Evolutionary conservation across 331 rosid species (phyloP), one percentile per base, ranked within the genome.

Genomic region (Malus hybrid): DNA sequence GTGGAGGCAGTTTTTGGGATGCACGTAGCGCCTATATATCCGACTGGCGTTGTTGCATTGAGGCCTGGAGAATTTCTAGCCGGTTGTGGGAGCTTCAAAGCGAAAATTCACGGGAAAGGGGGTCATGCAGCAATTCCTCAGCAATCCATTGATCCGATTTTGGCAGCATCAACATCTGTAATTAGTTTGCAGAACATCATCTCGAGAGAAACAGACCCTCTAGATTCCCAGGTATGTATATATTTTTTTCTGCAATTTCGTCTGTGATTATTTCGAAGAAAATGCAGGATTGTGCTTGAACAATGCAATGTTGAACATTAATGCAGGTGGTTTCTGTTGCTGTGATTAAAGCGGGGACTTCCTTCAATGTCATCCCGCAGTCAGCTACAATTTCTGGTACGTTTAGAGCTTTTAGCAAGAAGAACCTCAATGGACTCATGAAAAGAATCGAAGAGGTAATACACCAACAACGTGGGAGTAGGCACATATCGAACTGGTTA

Each of bases 61-160:
- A 75, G 89, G 31, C 91, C 93, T 0, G 85, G 86, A 10, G 87
- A 85, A 31, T 87, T 89, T 83, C 87, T 89, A 14, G 93, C 91
- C 2, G 93, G 91, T 22, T 89, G 93, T 73, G 93, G 93, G 65
- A 82, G 93, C 91, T 89, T 89, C 85, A 89, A 79, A 73, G 93
- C 91, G 6, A 89, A 83, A 83, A 89, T 89, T 67, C 76, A n/a
- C 4, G 93, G 91, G 44, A 89, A 83, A 78, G 90, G 91, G 22
- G 93, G 93, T 13, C 87, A 87, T 28, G 91, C 89, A 3, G 88
- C 89, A 10, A 73, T n/a, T 73, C 93, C 91, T 12, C 91, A 89
- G 42, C 63, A 73, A 24, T 76, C 91, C 44, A 87, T 87, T 39
- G 93, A 89, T 80, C 86, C 93, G 24, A 73, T 87, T 50, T 73